These are phyloP conservation scores for Colletotrichum tamarilloi DNA, from an alignment of 2,329 filamentous ascomycete species.

Conservation along the genomic window DNA sequence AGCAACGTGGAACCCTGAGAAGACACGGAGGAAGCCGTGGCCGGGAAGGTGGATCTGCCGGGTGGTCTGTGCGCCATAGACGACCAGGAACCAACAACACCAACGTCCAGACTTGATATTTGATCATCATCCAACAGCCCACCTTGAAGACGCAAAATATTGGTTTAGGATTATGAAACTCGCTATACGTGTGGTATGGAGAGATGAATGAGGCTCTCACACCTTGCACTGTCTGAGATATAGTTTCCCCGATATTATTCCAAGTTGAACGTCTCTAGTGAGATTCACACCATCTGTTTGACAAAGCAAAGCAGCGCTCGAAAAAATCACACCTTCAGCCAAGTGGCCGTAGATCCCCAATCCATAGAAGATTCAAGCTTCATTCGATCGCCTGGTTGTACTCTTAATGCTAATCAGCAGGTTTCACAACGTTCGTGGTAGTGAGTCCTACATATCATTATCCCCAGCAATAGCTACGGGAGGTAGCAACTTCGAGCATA, in stretches of 20 bases:
- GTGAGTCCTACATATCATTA: not conserved
- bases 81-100: not conserved
- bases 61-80: constrained; percentile 15
- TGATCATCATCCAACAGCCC: not conserved
- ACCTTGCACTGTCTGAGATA: too few relatives aligned
- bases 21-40: constrained; percentile 55
- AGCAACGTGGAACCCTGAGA: constrained; percentile 62
- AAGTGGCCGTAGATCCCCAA: not conserved
- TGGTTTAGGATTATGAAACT: not conserved
- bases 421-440: not conserved
- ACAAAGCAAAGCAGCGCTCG: not conserved
- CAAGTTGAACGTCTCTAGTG: not conserved
- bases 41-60: not conserved
- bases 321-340: not conserved
- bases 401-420: too few relatives aligned
- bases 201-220: too few relatives aligned
- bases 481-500: too few relatives aligned
- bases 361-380: not conserved
- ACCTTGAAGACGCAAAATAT: not conserved
- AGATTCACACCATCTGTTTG: not conserved
- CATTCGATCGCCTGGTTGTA: too few relatives aligned
- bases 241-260: too few relatives aligned
- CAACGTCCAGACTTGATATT: not conserved
- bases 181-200: too few relatives aligned
- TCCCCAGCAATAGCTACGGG: too few relatives aligned